Conservation (phyloP, 1,284 basidiomycete species). For the Ganoderma meredithae region DNA sequence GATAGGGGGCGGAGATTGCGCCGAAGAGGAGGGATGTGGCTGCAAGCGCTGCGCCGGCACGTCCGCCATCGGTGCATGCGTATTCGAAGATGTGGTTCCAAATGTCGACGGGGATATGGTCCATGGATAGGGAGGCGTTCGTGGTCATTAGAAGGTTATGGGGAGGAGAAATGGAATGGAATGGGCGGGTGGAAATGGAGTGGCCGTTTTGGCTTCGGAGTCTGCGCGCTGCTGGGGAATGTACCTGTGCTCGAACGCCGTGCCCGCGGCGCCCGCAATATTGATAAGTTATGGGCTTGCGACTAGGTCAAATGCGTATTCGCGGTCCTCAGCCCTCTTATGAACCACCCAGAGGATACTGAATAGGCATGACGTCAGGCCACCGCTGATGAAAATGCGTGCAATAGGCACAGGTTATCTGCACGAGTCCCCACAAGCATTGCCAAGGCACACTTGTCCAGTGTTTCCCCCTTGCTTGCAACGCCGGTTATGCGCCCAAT, state of each 20-base stretch:
- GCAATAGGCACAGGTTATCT: not conserved
- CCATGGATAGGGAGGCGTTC: not conserved
- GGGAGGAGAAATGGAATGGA: not conserved
- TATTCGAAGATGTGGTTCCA: slow-evolving; percentile 17
- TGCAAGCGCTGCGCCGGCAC: slow-evolving; percentile 20
- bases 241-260: not conserved
- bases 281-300: not conserved
- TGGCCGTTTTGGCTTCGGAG: not conserved
- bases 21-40: slow-evolving; percentile 22
- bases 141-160: not conserved
- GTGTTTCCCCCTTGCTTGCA: not conserved
- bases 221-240: not conserved
- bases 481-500: not conserved
- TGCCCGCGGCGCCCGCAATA: not conserved
- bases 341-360: not conserved
- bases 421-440: not conserved
- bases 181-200: not conserved
- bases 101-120: not conserved
- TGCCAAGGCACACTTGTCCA: not conserved
- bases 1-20: slow-evolving; percentile 15
- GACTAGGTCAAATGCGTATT: not conserved
- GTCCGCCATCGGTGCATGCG: slow-evolving; percentile 25
- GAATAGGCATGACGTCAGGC: not conserved
- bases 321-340: not conserved
- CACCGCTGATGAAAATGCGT: not conserved